Evolutionary conservation across 441 rosid species (phyloP), one percentile per base, ranked within the genome.

Genomic region (Populus hybrid): DNA sequence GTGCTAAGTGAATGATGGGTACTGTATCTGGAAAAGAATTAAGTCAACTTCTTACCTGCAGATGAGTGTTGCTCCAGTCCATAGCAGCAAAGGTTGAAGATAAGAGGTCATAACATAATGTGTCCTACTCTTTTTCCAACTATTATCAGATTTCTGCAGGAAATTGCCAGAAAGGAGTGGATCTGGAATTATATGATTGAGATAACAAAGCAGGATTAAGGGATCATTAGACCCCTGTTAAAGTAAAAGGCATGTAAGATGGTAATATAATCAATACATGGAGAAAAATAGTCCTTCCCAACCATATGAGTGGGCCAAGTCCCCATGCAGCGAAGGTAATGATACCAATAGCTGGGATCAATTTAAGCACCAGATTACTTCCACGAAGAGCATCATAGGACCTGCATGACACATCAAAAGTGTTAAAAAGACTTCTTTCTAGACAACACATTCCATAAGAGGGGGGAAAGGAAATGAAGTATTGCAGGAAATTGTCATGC

Each of bases 301-400:
- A 82, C 66, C 85, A 90, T 83, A 89, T 29, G 78, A 95, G 83
- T 50, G 98, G 99, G 56, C 80, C 91, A 80, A 93, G 82, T 78
- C 95, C 98, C 95, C 97, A 92, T 66, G 91, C 68, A 80, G 98
- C 82, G 87, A 93, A 92, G 81, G 86, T 76, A 81, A 92, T 82
- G 82, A 95, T 35, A 75, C 89, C 82, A 80, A 89, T 61, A 36
- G 92, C 94, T 35, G 98, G 91, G 76, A 84, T 81, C 89, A 93
- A 86, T 81, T 90, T 26, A 26, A 26, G 26, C 26, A 26, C 26
- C 26, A 26, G 26, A 26, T 1, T 26, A 26, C 1, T 26, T 77
- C 81, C 81, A 81, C 84, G 83, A 72, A 91, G 65, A 69, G 81
- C 82, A 72, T 76, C 82, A 63, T 68, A 87, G 65, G 93, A 87